phyloP scores from a whole-genome alignment of 148 eudicot genomes.

The Rhododendron mucronatum region DNA sequence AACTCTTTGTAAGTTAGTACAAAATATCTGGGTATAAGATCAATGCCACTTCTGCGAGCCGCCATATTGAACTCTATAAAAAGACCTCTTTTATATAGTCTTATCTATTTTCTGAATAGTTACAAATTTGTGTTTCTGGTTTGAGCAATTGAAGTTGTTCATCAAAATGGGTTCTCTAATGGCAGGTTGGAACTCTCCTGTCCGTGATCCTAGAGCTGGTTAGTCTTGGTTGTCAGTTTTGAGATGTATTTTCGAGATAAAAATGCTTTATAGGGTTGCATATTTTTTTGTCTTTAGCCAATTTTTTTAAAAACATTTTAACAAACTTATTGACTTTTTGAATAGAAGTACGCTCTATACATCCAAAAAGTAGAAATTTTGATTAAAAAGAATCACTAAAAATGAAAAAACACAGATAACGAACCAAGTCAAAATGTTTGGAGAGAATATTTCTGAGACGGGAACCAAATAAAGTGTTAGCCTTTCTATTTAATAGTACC shows the following conservation, averaged over 20 bases:
- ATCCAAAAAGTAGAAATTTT: too few relatives aligned
- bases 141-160: not conserved
- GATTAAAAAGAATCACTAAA: too few relatives aligned
- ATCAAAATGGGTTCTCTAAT: slow-evolving; percentile 56
- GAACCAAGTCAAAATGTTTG: too few relatives aligned
- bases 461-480: too few relatives aligned
- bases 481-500: not conserved
- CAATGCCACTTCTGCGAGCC: not conserved
- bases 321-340: too few relatives aligned
- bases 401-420: too few relatives aligned
- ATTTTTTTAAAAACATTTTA: too few relatives aligned
- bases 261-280: too few relatives aligned
- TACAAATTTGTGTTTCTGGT: not conserved
- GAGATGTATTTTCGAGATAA: too few relatives aligned
- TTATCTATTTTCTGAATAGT: not conserved
- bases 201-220: slow-evolving; percentile 34
- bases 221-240: not conserved
- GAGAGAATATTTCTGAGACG: too few relatives aligned
- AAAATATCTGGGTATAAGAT: slow-evolving; percentile 10
- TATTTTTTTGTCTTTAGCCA: too few relatives aligned
- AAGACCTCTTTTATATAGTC: not conserved
- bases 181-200: slow-evolving; percentile 58
- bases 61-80: not conserved
- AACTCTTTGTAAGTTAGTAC: not conserved
- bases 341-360: too few relatives aligned